These are phyloP conservation scores for Neckera pumila DNA, from an alignment of 225 moss, liverwort and hornwort genomes.

Conservation along the genomic window DNA sequence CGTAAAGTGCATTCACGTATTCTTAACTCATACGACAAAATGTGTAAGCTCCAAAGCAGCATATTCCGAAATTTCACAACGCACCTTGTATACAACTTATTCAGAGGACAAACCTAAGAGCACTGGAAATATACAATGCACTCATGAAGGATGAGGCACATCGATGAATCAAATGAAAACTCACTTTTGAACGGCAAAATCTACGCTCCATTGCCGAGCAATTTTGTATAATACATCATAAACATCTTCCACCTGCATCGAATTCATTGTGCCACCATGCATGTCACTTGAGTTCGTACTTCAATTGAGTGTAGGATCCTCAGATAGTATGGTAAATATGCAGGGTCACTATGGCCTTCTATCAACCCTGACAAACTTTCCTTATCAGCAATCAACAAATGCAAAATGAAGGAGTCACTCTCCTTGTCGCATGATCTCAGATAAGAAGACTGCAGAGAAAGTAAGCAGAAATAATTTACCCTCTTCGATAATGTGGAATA, in stretches of 20 bases:
- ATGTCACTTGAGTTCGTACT: not conserved
- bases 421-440: not conserved
- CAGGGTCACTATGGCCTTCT: not conserved
- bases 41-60: not conserved
- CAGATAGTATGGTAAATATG: not conserved
- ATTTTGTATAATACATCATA: constrained; percentile 31
- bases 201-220: constrained; percentile 42
- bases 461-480: constrained; percentile 13
- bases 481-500: constrained; percentile 33
- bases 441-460: not conserved
- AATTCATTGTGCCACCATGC: not conserved
- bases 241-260: constrained; percentile 29
- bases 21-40: not conserved
- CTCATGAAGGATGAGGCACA: not conserved
- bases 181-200: constrained; percentile 45
- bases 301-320: not conserved
- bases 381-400: not conserved
- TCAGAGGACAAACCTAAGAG: not conserved
- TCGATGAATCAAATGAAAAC: not conserved
- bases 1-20: not conserved
- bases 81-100: not conserved
- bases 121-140: not conserved
- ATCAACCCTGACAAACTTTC: not conserved
- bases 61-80: not conserved
- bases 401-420: not conserved